These are phyloP conservation scores for Diaporthe batatas DNA, from an alignment of 2,329 filamentous ascomycete species.

Conservation along the genomic window DNA sequence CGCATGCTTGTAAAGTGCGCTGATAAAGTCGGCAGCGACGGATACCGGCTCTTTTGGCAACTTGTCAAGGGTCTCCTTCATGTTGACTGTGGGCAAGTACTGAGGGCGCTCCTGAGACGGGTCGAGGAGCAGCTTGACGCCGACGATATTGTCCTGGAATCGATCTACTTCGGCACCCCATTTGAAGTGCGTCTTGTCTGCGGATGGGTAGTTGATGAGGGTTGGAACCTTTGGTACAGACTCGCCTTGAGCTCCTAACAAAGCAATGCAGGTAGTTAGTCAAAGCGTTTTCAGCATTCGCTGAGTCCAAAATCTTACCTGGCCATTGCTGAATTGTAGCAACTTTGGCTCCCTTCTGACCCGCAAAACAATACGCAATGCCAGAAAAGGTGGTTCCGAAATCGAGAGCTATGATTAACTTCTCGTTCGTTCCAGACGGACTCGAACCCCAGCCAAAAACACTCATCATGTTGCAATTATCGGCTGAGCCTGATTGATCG, in stretches of 20 bases:
- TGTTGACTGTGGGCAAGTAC: neutral
- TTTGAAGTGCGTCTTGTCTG: neutral
- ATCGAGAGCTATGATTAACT: constrained; percentile 2
- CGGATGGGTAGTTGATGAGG: neutral
- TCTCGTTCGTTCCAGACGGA: neutral
- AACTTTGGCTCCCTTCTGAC: neutral
- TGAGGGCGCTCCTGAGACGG: neutral
- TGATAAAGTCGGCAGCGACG: neutral
- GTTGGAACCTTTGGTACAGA: neutral
- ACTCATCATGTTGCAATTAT: neutral
- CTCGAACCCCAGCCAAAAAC: neutral
- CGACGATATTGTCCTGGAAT: neutral
- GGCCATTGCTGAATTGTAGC: neutral
- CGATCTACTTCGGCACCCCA: neutral
- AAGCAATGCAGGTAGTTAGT: neutral
- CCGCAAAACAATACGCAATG: neutral
- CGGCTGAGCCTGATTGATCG: neutral
- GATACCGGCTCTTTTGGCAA: neutral
- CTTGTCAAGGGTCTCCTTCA: neutral
- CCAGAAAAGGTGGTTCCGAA: neutral
- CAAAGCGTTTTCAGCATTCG: neutral
- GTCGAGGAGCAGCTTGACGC: constrained; percentile 5
- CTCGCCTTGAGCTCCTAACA: neutral
- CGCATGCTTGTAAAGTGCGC: neutral
- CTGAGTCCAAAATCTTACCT: neutral